Conservation (phyloP, 805 yeast species). For the Kuraishia cidri region DNA sequence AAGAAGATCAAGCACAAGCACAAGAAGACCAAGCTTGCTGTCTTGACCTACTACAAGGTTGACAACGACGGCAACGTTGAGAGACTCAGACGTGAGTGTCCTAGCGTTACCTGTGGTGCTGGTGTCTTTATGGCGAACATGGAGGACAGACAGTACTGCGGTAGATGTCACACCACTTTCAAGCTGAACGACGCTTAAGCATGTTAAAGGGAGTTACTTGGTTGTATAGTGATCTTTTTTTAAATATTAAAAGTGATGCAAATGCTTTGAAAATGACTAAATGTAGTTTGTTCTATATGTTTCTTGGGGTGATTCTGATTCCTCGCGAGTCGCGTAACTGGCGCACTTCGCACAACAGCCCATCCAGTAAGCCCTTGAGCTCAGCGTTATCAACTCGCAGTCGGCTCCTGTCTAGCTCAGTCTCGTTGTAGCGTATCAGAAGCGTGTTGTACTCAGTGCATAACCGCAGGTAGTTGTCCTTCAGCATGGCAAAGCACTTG, state of each 20-base stretch:
- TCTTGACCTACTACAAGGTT: conserved; percentile 98
- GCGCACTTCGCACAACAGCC: conserved; percentile 4
- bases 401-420: conserved; percentile 13
- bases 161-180: conserved; percentile 97
- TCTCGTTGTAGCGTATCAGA: conserved; percentile 9
- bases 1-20: conserved; percentile 99
- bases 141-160: conserved; percentile 99
- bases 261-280: too few species aligned
- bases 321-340: too few species aligned
- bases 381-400: conserved; percentile 13
- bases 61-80: conserved; percentile 97
- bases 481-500: conserved; percentile 13
- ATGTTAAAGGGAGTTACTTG: too few species aligned
- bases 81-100: conserved; percentile 98
- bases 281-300: too few species aligned
- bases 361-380: conserved; percentile 14
- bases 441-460: conserved; percentile 12
- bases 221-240: neutral
- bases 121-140: conserved; percentile 99
- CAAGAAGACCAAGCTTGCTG: conserved; percentile 99
- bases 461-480: conserved; percentile 12
- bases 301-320: too few species aligned
- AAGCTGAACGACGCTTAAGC: too few species aligned
- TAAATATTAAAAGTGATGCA: too few species aligned
- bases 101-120: conserved; percentile 88